Percentiles rank a stretch among this genome's conserved stretches.
phyloP scores from a whole-genome alignment of 1,284 basidiomycete species.

The Neonothopanus nambi region DNA sequence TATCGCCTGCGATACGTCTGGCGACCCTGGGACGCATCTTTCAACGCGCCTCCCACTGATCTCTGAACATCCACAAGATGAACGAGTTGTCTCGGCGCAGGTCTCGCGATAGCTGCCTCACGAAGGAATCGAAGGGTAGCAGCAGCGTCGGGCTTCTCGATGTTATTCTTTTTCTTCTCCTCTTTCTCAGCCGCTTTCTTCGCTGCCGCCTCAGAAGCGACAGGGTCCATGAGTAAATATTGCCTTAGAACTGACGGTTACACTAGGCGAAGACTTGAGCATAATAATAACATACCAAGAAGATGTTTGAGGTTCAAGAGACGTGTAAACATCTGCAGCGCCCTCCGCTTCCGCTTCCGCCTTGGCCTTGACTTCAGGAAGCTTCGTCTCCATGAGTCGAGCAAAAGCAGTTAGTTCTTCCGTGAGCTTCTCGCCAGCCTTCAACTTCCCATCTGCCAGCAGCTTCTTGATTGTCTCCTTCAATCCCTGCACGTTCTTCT shows the following conservation, averaged over 20 bases:
- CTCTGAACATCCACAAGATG: constrained; percentile 31
- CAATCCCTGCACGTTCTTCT: constrained; percentile 34
- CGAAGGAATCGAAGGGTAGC: constrained; percentile 20
- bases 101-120: constrained; percentile 11
- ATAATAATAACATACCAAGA: constrained; percentile 17
- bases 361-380: constrained; percentile 23
- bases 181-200: constrained; percentile 1
- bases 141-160: neutral
- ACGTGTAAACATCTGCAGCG: constrained; percentile 19
- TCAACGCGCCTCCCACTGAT: constrained; percentile 28
- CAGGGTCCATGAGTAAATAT: constrained; percentile 36
- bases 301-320: constrained; percentile 24
- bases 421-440: constrained; percentile 31
- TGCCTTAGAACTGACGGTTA: constrained; percentile 23
- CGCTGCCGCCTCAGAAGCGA: constrained; percentile 23
- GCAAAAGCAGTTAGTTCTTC: constrained; percentile 35
- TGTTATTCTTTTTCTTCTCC: constrained; percentile 12
- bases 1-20: constrained; percentile 4
- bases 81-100: constrained; percentile 25
- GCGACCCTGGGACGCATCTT: neutral
- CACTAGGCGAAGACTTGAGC: neutral
- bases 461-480: constrained; percentile 35
- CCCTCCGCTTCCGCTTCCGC: constrained; percentile 4
- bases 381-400: constrained; percentile 32
- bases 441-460: constrained; percentile 32